Conservation (phyloP, 2,329 filamentous ascomycete genomes). For the Leptographium procerum region DNA sequence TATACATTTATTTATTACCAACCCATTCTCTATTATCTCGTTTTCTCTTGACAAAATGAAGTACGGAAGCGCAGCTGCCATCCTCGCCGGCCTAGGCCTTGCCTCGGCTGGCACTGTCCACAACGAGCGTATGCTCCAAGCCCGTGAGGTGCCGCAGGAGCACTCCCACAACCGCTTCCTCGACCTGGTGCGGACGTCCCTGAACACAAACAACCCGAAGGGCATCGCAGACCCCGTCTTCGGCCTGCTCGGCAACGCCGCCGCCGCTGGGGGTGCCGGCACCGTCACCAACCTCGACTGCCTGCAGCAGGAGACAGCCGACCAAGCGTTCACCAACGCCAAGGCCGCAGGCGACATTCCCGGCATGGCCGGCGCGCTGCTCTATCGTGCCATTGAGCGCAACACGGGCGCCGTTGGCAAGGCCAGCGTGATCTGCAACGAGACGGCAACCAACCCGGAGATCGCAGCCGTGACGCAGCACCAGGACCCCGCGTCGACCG, state of each 20-base stretch:
- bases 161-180: slow-evolving; percentile 36
- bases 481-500: slow-evolving; percentile 55
- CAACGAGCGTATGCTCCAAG: not conserved
- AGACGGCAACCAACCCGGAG: slow-evolving; percentile 48
- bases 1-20: too few species aligned
- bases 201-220: slow-evolving; percentile 36
- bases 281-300: slow-evolving; percentile 37
- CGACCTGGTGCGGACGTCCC: slow-evolving; percentile 22
- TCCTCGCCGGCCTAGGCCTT: slow-evolving; percentile 8
- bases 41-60: not conserved
- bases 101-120: slow-evolving; percentile 8
- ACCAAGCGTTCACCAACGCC: slow-evolving; percentile 50
- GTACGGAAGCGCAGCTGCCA: slow-evolving; percentile 1
- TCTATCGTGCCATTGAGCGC: slow-evolving; percentile 44
- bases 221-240: slow-evolving; percentile 36
- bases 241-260: slow-evolving; percentile 35
- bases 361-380: slow-evolving; percentile 40
- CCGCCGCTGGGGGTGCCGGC: slow-evolving; percentile 20
- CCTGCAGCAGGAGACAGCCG: slow-evolving; percentile 45
- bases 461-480: slow-evolving; percentile 53
- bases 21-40: not conserved
- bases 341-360: slow-evolving; percentile 41
- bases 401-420: slow-evolving; percentile 48
- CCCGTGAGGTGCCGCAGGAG: slow-evolving; percentile 40
- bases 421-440: slow-evolving; percentile 45